A percentile compares a stretch with the other conserved stretches of the same genome.
Evolutionary conservation across 2,329 filamentous ascomycete genomes (phyloP).

Genomic region (Verticillium klebahnii): DNA sequence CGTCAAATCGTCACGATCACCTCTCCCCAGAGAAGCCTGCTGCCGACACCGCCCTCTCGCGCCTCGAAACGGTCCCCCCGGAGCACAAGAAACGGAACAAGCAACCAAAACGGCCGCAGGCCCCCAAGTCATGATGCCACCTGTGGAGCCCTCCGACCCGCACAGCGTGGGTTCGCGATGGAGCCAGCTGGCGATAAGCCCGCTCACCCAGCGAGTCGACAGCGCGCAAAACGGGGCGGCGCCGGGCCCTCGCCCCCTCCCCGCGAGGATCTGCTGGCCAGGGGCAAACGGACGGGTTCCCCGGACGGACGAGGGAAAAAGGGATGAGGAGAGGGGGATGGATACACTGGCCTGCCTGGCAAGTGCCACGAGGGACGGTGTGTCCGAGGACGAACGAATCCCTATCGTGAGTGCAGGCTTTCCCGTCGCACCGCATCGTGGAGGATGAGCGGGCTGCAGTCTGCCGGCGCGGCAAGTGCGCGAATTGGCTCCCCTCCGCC

Average conservation of each 20-base stretch:
- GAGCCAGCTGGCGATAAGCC: background rate
- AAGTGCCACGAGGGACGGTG: background rate
- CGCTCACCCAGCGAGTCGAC: background rate
- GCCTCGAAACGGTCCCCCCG: background rate
- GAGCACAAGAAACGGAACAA: background rate
- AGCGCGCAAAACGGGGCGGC: background rate
- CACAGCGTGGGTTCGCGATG: background rate
- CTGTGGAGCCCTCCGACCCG: background rate
- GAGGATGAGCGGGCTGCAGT: background rate
- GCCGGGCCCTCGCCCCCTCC: background rate
- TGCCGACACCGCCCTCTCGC: background rate
- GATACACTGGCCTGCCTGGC: background rate
- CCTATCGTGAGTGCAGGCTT: background rate
- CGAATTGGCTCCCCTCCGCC: background rate
- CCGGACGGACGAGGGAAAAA: background rate
- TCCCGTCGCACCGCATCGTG: background rate
- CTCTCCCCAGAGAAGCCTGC: background rate
- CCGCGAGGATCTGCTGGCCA: background rate
- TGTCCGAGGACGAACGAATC: background rate
- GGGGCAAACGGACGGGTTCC: background rate
- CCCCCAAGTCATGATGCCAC: background rate
- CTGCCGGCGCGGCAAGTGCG: background rate
- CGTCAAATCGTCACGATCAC: background rate
- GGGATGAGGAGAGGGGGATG: background rate
- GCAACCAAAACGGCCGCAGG: background rate